Evolutionary conservation across 139 green algal species (phyloP).

Genomic region (Volvox africanus): DNA sequence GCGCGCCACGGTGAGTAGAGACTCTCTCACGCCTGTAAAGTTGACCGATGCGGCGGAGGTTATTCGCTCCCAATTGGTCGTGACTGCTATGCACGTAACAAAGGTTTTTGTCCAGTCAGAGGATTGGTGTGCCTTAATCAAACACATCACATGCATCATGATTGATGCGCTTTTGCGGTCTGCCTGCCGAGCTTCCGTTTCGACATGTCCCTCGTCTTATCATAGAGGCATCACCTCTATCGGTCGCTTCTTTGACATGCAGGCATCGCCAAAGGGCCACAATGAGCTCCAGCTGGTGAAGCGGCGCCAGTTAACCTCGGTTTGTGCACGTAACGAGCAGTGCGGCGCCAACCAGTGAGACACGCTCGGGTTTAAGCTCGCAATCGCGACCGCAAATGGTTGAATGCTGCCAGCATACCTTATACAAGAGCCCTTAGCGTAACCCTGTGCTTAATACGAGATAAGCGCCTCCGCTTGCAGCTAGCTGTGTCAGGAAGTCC

Average conservation of each 20-base stretch:
- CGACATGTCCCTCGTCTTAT: neutral
- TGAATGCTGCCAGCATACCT: too few relatives aligned
- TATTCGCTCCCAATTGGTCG: neutral
- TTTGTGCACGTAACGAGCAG: neutral
- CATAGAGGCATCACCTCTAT: neutral
- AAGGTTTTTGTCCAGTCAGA: neutral
- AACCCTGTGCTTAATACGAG: too few relatives aligned
- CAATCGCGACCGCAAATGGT: too few relatives aligned
- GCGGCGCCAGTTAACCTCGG: neutral
- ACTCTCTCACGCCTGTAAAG: neutral
- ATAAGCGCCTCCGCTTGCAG: too few relatives aligned
- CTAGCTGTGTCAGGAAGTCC: too few relatives aligned
- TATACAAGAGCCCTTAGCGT: too few relatives aligned
- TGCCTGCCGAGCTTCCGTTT: slow-evolving; percentile 12
- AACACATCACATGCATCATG: too few relatives aligned
- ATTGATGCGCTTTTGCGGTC: neutral
- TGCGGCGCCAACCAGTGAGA: slow-evolving; percentile 13
- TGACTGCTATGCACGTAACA: neutral
- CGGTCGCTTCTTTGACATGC: neutral
- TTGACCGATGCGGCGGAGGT: neutral
- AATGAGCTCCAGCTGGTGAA: neutral
- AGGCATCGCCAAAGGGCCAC: neutral
- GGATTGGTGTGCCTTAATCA: neutral
- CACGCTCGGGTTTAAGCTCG: neutral
- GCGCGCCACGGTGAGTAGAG: neutral